Percentiles rank a stretch among this genome's conserved stretches.
These are phyloP conservation scores for Carex scoparia DNA, from an alignment of 176 grass and related monocot genomes.

Conservation along the genomic window DNA sequence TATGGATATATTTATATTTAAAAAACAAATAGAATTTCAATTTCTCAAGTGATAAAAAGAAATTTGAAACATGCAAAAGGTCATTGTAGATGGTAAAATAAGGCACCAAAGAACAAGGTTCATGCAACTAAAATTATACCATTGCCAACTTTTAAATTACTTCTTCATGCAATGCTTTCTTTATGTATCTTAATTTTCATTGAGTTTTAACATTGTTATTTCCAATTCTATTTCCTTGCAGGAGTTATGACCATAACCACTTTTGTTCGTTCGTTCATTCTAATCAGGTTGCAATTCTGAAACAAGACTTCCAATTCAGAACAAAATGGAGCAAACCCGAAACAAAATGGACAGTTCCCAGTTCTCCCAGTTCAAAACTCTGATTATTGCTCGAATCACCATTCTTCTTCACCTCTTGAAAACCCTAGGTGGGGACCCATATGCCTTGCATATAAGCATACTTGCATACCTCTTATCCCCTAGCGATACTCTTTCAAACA, in stretches of 20 bases:
- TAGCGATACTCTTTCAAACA: neutral
- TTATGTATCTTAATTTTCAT: neutral
- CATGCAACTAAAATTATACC: neutral
- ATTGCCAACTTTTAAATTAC: neutral
- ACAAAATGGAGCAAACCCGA: neutral
- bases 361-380: neutral
- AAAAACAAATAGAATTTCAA: neutral
- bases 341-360: neutral
- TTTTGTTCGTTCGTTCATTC: neutral
- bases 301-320: neutral
- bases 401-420: neutral
- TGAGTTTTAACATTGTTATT: neutral
- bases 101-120: neutral
- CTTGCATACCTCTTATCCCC: neutral
- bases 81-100: neutral
- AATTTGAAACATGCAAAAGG: neutral
- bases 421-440: neutral
- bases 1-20: neutral
- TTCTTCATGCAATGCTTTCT: neutral
- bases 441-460: neutral
- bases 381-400: constrained; percentile 4
- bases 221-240: neutral
- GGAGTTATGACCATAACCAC: neutral
- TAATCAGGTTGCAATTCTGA: neutral
- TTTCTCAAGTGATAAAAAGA: neutral